These are phyloP conservation scores for Aspergillus tanneri DNA, from an alignment of 2,329 filamentous ascomycete genomes.

Conservation along the genomic window DNA sequence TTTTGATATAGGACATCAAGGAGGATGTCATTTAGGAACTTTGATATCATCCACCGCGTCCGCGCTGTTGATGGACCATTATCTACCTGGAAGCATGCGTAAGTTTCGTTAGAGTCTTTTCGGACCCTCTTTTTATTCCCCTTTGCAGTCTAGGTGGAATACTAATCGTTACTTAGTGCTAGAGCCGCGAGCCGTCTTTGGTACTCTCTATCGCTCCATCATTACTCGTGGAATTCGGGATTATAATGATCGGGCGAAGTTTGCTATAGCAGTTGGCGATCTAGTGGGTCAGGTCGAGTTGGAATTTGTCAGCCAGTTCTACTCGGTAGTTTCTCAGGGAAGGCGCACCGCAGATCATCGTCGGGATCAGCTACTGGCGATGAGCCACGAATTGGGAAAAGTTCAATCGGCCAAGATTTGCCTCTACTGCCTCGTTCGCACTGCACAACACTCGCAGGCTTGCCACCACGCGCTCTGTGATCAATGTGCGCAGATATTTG, in stretches of 20 bases:
- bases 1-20: slow-evolving; percentile 7
- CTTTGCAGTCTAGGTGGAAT: background rate
- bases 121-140: background rate
- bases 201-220: slow-evolving; percentile 11
- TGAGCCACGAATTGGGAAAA: slow-evolving; percentile 9
- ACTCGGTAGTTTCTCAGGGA: background rate
- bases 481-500: slow-evolving; percentile 22
- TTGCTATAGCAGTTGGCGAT: background rate
- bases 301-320: slow-evolving; percentile 9
- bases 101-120: slow-evolving; percentile 2
- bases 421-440: slow-evolving; percentile 20
- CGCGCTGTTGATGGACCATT: slow-evolving; percentile 24
- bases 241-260: background rate
- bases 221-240: slow-evolving; percentile 3
- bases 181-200: slow-evolving; percentile 15
- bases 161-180: slow-evolving; percentile 10
- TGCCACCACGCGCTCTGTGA: slow-evolving; percentile 25
- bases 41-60: slow-evolving; percentile 16
- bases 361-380: background rate
- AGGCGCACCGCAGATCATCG: slow-evolving; percentile 2
- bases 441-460: slow-evolving; percentile 17
- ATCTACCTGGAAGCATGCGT: slow-evolving; percentile 20
- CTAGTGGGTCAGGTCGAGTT: slow-evolving; percentile 1
- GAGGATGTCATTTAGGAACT: background rate
- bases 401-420: slow-evolving; percentile 22